Evolutionary conservation across 441 rosid species (phyloP).

Genomic region (Theobroma grandiflorum): DNA sequence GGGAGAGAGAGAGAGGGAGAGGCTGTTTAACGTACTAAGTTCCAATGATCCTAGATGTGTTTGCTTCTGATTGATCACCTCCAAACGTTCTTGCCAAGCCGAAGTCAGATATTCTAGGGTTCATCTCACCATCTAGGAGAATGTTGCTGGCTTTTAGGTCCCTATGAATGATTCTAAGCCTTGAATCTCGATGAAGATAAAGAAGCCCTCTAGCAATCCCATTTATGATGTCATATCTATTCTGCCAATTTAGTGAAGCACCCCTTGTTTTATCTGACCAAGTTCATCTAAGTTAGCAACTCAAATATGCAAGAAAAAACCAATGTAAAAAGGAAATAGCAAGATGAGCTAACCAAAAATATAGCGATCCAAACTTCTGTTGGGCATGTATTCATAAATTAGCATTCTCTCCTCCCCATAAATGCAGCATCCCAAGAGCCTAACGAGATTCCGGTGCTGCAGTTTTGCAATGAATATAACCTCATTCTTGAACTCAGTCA

Average conservation of each 20-base stretch:
- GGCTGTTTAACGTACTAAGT: slow-evolving; percentile 23
- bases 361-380: slow-evolving; percentile 61
- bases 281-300: background rate
- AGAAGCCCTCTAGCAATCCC: slow-evolving; percentile 40
- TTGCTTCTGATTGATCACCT: slow-evolving; percentile 50
- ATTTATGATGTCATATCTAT: slow-evolving; percentile 34
- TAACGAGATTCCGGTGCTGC: slow-evolving; percentile 76
- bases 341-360: slow-evolving; percentile 45
- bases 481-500: slow-evolving; percentile 65
- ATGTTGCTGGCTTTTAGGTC: slow-evolving; percentile 39
- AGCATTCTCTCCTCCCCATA: slow-evolving; percentile 57
- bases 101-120: slow-evolving; percentile 44
- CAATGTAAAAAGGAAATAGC: background rate
- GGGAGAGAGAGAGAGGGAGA: background rate
- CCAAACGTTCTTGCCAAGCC: slow-evolving; percentile 42
- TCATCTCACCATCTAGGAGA: slow-evolving; percentile 38
- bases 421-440: slow-evolving; percentile 60
- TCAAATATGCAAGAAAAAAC: background rate
- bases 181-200: slow-evolving; percentile 18
- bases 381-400: slow-evolving; percentile 60
- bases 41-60: slow-evolving; percentile 33
- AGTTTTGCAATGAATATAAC: slow-evolving; percentile 55
- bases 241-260: slow-evolving; percentile 30
- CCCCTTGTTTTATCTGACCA: slow-evolving; percentile 17
- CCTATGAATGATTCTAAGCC: slow-evolving; percentile 29